Evolutionary conservation across 1,284 basidiomycete genomes (phyloP).

Genomic region (Ganoderma meredithae): DNA sequence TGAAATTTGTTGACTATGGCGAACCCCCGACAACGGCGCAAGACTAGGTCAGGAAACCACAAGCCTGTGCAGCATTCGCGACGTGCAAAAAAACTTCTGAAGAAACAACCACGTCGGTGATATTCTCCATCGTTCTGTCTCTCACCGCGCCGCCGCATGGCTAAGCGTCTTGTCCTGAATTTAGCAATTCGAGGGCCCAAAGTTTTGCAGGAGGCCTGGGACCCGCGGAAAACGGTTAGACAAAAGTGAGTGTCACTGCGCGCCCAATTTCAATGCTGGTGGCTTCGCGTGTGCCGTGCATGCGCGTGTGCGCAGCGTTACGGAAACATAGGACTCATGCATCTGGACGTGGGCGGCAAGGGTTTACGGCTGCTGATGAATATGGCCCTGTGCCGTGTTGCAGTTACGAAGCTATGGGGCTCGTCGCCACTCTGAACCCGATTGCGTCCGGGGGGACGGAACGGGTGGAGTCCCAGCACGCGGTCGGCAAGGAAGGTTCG

Average conservation of each 20-base stretch:
- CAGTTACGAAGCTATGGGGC: constrained; percentile 84
- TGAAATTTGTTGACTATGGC: constrained; percentile 64
- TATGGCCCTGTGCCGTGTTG: constrained; percentile 19
- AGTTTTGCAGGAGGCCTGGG: constrained; percentile 87
- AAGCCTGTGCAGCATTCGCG: constrained; percentile 74
- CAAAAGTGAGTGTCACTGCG: constrained; percentile 81
- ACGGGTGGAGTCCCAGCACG: constrained; percentile 24
- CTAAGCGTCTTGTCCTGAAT: constrained; percentile 27
- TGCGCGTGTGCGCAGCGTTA: constrained; percentile 22
- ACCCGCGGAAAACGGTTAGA: constrained; percentile 86
- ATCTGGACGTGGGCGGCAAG: constrained; percentile 14
- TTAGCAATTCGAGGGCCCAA: constrained; percentile 86
- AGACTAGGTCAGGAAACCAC: constrained; percentile 76
- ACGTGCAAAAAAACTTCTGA: constrained; percentile 76
- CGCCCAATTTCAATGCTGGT: constrained; percentile 9
- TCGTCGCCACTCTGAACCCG: constrained; percentile 73
- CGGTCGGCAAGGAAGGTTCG: constrained; percentile 19
- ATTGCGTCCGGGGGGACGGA: constrained; percentile 69
- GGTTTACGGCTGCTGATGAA: constrained; percentile 18
- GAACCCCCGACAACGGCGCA: constrained; percentile 90
- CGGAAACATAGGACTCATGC: constrained; percentile 21
- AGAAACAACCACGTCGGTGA: constrained; percentile 76
- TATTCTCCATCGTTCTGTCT: constrained; percentile 22
- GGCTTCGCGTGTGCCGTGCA: constrained; percentile 19
- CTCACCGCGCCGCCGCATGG: constrained; percentile 20